phyloP scores from a whole-genome alignment of 2,329 filamentous ascomycete species.

The Fusarium beomiforme region DNA sequence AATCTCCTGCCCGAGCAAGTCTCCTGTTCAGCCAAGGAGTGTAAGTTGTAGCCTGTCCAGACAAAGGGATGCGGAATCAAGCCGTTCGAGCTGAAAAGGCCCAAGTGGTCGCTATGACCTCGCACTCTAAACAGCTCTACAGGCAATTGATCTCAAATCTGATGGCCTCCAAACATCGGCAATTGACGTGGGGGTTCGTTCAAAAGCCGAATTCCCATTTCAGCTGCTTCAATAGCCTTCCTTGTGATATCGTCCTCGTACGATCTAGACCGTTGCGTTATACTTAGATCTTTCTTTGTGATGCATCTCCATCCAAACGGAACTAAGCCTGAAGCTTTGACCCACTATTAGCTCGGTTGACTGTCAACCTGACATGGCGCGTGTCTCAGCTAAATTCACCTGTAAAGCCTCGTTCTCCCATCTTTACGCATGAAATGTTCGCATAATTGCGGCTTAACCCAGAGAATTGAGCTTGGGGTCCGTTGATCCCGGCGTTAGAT shows the following conservation, averaged over 20 bases:
- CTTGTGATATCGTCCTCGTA: neutral
- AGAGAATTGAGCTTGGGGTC: fast-evolving
- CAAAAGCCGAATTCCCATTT: neutral
- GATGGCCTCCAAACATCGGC: neutral
- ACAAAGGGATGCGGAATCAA: neutral
- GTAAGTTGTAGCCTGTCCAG: too few species aligned
- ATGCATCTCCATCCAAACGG: neutral
- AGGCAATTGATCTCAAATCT: neutral
- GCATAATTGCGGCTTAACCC: neutral
- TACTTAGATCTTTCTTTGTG: neutral
- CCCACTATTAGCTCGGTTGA: neutral
- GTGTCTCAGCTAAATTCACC: neutral
- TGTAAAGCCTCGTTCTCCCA: neutral
- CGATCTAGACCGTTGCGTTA: neutral
- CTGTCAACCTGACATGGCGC: neutral
- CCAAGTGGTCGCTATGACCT: neutral
- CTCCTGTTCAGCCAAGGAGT: too few species aligned
- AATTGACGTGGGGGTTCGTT: neutral
- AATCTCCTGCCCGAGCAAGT: fast-evolving
- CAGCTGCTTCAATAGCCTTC: neutral
- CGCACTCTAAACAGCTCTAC: neutral
- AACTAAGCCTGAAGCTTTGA: neutral
- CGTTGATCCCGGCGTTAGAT: fast-evolving
- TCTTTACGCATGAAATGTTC: neutral
- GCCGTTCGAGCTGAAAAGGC: too few species aligned